Conservation (phyloP, 2,329 filamentous ascomycete genomes). For the Cytospora piceae region DNA sequence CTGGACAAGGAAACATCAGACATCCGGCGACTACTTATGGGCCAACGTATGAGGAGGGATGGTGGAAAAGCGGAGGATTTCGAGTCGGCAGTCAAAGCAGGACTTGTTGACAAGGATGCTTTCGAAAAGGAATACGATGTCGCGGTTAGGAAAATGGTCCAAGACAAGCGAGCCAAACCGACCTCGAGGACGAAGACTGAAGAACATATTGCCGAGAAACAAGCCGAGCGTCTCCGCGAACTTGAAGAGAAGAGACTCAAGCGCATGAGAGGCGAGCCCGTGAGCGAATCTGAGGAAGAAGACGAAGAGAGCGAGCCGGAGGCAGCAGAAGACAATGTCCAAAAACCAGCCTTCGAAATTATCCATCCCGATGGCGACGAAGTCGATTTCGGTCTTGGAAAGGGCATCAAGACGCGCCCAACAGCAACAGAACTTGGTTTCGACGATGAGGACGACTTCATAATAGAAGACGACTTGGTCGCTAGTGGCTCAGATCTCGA, state of each 20-base stretch:
- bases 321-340: constrained; percentile 45
- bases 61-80: constrained; percentile 33
- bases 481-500: constrained; percentile 74
- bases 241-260: constrained; percentile 81
- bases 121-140: constrained; percentile 89
- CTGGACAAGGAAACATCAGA: constrained; percentile 82
- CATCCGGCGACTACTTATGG: constrained; percentile 73
- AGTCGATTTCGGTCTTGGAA: constrained; percentile 63
- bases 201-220: constrained; percentile 79
- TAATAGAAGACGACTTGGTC: constrained; percentile 86
- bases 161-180: constrained; percentile 83
- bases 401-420: constrained; percentile 59
- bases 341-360: constrained; percentile 38
- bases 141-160: constrained; percentile 77
- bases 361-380: constrained; percentile 44
- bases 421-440: constrained; percentile 70
- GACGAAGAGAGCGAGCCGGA: constrained; percentile 48
- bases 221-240: constrained; percentile 75
- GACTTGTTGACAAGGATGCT: constrained; percentile 64
- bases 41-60: constrained; percentile 44
- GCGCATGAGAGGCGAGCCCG: constrained; percentile 85
- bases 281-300: constrained; percentile 66
- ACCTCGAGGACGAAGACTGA: constrained; percentile 89
- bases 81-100: constrained; percentile 36
- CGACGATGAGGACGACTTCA: constrained; percentile 93